Conservation (phyloP, 1,284 basidiomycete species). For the Athelia psychrophila region DNA sequence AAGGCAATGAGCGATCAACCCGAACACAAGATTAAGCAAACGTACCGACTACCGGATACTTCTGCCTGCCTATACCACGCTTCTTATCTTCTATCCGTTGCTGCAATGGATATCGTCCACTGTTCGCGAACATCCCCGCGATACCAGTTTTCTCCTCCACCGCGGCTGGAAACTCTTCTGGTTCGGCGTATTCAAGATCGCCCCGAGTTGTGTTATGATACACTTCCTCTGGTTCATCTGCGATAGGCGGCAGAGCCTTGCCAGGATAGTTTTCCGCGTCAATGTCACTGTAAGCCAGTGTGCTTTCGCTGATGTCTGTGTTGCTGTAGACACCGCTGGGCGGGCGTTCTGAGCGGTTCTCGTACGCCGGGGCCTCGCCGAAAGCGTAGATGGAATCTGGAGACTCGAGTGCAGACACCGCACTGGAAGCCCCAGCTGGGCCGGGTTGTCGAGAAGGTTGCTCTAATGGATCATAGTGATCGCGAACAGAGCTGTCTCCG, state of each 20-base stretch:
- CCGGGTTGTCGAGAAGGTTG: too few species aligned
- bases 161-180: slow-evolving; percentile 28
- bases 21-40: too few species aligned
- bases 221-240: slow-evolving; percentile 37
- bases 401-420: too few species aligned
- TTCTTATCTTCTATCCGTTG: slow-evolving; percentile 85
- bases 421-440: too few species aligned
- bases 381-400: too few species aligned
- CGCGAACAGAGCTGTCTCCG: too few species aligned
- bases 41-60: slow-evolving; percentile 71
- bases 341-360: background rate
- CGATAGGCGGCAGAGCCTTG: slow-evolving; percentile 7
- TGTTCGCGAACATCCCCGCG: slow-evolving; percentile 37
- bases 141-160: slow-evolving; percentile 35
- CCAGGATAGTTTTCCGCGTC: slow-evolving; percentile 6
- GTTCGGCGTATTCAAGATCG: slow-evolving; percentile 68
- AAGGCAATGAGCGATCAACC: background rate
- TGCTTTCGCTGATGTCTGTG: background rate
- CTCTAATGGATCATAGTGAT: too few species aligned
- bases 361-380: too few species aligned
- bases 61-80: slow-evolving; percentile 81
- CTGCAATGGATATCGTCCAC: slow-evolving; percentile 64
- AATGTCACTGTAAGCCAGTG: slow-evolving; percentile 5
- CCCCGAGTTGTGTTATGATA: slow-evolving; percentile 45
- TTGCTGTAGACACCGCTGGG: background rate